Conservation (phyloP, 1,139 yeast species). For the Arxiozyma slooffiae region DNA sequence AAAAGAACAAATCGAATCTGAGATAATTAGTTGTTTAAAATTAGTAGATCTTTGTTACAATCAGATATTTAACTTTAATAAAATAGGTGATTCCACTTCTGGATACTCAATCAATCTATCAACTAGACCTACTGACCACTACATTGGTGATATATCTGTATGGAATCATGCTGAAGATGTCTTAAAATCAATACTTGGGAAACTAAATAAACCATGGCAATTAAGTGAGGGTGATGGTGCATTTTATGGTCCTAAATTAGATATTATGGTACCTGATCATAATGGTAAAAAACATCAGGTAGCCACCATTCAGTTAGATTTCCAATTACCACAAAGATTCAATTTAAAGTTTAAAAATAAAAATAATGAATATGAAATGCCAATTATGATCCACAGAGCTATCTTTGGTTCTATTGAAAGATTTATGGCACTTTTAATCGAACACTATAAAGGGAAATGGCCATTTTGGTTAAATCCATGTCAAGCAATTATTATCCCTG, state of each 20-base stretch:
- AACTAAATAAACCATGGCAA: conserved; percentile 57
- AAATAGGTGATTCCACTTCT: conserved; percentile 6
- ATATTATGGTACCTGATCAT: conserved; percentile 75
- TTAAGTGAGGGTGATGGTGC: conserved; percentile 93
- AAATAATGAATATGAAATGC: conserved; percentile 43
- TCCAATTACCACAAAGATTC: conserved; percentile 84
- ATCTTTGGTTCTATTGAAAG: conserved; percentile 91
- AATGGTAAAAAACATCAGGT: conserved; percentile 81
- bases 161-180: conserved; percentile 83
- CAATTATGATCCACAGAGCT: conserved; percentile 92
- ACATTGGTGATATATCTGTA: conserved; percentile 67
- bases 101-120: conserved; percentile 65
- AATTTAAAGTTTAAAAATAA: conserved; percentile 58
- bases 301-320: conserved; percentile 91
- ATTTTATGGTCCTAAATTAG: conserved; percentile 94
- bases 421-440: conserved; percentile 80
- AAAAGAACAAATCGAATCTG: conserved; percentile 66
- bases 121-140: conserved; percentile 73
- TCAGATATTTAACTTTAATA: conserved; percentile 59
- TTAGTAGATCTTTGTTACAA: conserved; percentile 66
- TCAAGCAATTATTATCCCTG: conserved; percentile 81
- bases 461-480: conserved; percentile 98
- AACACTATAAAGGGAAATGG: conserved; percentile 91
- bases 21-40: conserved; percentile 64
- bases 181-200: conserved; percentile 54